Percentiles rank a stretch among this genome's conserved stretches.
These are phyloP conservation scores for Parachlorella kessleri DNA, from an alignment of 139 green algal genomes.

Conservation along the genomic window DNA sequence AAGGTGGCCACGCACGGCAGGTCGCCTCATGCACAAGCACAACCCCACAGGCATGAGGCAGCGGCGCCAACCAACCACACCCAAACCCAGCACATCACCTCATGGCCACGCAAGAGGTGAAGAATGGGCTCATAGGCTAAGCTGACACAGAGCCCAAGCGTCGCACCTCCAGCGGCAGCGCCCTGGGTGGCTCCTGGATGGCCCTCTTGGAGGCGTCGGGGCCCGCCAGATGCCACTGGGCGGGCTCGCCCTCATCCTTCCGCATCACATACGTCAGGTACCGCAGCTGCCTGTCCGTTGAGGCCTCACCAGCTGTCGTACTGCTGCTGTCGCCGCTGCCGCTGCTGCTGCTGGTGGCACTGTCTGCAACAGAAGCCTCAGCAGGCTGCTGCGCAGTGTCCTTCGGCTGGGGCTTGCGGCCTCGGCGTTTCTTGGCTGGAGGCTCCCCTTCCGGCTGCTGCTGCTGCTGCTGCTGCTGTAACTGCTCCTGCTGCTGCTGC, in stretches of 20 bases:
- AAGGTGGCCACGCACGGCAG: neutral
- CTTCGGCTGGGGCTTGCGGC: no score
- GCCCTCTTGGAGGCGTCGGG: neutral
- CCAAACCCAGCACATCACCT: neutral
- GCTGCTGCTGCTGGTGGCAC: neutral
- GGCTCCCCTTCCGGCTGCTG: no score
- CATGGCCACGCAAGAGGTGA: no score
- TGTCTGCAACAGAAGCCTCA: no score
- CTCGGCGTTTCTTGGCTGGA: no score
- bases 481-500: neutral
- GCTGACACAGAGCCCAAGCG: no score
- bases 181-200: neutral
- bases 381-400: no score
- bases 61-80: neutral
- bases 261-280: neutral
- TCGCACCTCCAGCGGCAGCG: constrained; percentile 1
- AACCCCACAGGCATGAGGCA: neutral
- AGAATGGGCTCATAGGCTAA: no score
- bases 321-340: neutral
- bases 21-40: neutral
- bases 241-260: neutral
- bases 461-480: neutral
- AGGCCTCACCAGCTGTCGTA: no score
- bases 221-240: neutral
- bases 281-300: neutral